Base-by-base conservation (phyloP, 352 stramenopile genomes). In the Globisporangium solare region DNA sequence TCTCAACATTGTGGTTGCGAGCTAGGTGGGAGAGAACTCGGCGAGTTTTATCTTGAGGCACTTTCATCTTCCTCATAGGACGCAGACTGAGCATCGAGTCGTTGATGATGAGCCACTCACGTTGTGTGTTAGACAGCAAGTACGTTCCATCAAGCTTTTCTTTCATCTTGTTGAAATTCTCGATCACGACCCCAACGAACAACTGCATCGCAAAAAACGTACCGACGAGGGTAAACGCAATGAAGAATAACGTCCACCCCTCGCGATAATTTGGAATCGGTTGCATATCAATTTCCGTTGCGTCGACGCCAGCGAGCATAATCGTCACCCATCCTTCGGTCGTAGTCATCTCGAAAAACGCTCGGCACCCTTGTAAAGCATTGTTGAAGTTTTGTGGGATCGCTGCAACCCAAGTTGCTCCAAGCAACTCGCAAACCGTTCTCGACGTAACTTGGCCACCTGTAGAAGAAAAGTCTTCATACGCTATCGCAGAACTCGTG, bases 121-220 rank as follows among this genome's bases (percentile, higher is more conserved):
- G 70, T 52, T 96, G 84, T 10, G 78, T 72, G 17, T 70, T 67
- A 2, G 85, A 89, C 17, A 95, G 73, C n/a, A 94, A 56, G 42
- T 75, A 84, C 0, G 74, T 85, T 7, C 70, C 74, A 15, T 83
- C 79, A 0, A 89, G 48, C 15, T 77, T 79, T 40, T 84, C 72
- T 41, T 86, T 86, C 79, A 87, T 86, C 10, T 67, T 70, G 51
- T 95, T 94, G 54, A 97, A 98, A 53, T 96, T 96, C 45, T 97
- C 89, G 43, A 97, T 93, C n/a, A 97, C 81, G n/a, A 97, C 89
- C 35, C 89, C 92, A 13, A 97, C 84, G 60, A 98, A 98, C 0
- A 97, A 71, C 35, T 97, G 88, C 68, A 97, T 89, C 5, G 97
- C 75, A 60, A 97, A 97, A 56, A 96, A 97, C 3, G 78, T 83